Base-by-base conservation (phyloP, 495 filamentous ascomycete genomes). In the Neurospora intermedia region DNA sequence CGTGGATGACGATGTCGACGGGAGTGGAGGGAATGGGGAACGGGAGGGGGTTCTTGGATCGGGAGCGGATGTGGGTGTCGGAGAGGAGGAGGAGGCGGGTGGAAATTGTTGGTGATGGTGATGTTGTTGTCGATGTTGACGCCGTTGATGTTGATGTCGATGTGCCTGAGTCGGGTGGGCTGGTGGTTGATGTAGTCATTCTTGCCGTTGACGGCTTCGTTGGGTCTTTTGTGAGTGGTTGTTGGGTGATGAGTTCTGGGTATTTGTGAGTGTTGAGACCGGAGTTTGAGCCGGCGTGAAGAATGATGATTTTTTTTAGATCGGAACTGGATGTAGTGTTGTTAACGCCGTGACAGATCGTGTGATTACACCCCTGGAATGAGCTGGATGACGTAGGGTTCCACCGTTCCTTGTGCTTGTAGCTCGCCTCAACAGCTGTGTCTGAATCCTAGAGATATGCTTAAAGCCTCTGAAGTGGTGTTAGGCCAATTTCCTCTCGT, bases 1-100 rank as follows among this genome's bases (percentile, higher is more conserved):
- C 90, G 79, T 94, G 92, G 20, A 96, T 85, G 8, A 89, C 83
- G 43, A 94, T 84, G 80, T 94, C 88, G 39, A 6, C 39, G 6
- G 39, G 7, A 6, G 7, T 39, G 20, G 73, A 31, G 3, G 54
- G 54, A 7, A 66, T 1, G 6, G 54, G 54, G 54, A 66, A 66
- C 1, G 74, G 75, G n/a, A 76, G 40, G n/a, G 76, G 27, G 10
- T 72, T 62, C 2, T 70, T 70, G 31, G 80, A 86, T 6, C 27
- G 54, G 27, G 54, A 31, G 27, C 27, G 54, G 54, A 66, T 66
- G 76, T 92, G 89, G 1, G 90, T 91, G 80, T 92, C 90, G 41
- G 88, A 89, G 73, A 92, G 82, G 75, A 92, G 84, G 75, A 86
- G 82, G 75, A 91, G 82, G 72, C 85, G 84, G 45, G 80, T 81